These are phyloP conservation scores for Ophiostoma triangulosporum DNA, from an alignment of 2,329 filamentous ascomycete genomes.

Conservation along the genomic window DNA sequence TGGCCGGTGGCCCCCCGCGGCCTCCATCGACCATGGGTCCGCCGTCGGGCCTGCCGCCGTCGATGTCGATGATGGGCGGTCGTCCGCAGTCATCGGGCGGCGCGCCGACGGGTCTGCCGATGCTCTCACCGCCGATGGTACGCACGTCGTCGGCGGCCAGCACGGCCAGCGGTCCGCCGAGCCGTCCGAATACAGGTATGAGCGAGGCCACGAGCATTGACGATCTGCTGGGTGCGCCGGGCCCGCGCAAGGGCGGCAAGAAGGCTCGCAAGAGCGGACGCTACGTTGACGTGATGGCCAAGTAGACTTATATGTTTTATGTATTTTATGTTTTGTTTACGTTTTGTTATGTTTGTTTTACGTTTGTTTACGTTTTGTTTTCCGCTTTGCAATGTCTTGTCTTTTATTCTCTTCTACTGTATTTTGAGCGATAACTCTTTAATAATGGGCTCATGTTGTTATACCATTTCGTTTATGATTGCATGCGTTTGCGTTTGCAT, in stretches of 20 bases:
- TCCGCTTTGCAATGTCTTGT: background rate
- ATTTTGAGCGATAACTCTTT: background rate
- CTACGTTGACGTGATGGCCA: conserved; percentile 94
- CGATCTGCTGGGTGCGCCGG: conserved; percentile 68
- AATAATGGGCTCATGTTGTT: background rate
- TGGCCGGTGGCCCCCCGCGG: conserved; percentile 16
- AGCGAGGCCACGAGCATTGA: conserved; percentile 92
- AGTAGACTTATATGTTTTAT: conserved; percentile 24
- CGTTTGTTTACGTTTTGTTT: background rate
- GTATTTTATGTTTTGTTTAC: background rate
- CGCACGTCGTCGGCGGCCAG: conserved; percentile 36
- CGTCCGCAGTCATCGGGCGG: conserved; percentile 17
- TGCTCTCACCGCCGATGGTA: conserved; percentile 13
- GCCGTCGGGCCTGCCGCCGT: conserved; percentile 11
- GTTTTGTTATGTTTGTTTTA: background rate
- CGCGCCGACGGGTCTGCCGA: background rate
- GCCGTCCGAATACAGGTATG: conserved; percentile 64
- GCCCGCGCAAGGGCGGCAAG: conserved; percentile 52
- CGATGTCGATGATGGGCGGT: conserved; percentile 23
- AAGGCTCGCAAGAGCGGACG: conserved; percentile 71
- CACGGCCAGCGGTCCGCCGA: conserved; percentile 37
- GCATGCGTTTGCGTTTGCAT: background rate
- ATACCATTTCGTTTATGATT: background rate
- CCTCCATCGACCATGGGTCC: conserved; percentile 10
- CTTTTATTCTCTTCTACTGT: background rate